Evolutionary conservation across 2,329 filamentous ascomycete genomes (phyloP), one percentile per base, ranked within the genome.

Genomic region (Achaetomium macrosporum): DNA sequence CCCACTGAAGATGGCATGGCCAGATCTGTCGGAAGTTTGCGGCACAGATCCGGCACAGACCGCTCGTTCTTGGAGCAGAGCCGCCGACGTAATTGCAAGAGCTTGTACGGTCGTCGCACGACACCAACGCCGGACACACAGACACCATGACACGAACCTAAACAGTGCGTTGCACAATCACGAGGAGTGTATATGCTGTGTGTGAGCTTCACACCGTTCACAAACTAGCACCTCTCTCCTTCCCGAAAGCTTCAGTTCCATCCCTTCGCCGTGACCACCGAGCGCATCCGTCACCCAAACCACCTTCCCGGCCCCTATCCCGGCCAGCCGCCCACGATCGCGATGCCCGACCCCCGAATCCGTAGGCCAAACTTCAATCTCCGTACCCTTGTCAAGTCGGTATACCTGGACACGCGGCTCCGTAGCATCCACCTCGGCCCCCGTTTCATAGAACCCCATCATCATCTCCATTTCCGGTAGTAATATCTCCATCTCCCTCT

Each of bases 281-380:
- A n/a, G n/a, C n/a, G n/a, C n/a, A n/a, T n/a, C n/a, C n/a, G n/a
- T n/a, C n/a, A n/a, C n/a, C n/a, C n/a, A n/a, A n/a, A n/a, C n/a
- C n/a, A n/a, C n/a, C n/a, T n/a, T n/a, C n/a, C n/a, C n/a, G n/a
- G n/a, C n/a, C n/a, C n/a, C n/a, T n/a, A n/a, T n/a, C n/a, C n/a
- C n/a, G n/a, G n/a, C n/a, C n/a, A n/a, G n/a, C n/a, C n/a, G n/a
- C 25, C 85, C 85, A 1, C 65, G 63, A 62, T 88, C 84, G 58
- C 74, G 77, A 63, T 83, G 73, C n/a, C 65, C 73, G 48, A 69
- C 74, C 6, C 84, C 84, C 42, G 78, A 77, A 64, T 88, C 84
- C 2, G 75, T 78, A 5, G 84, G 85, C 72, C 76, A 82, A 25
- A 87, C 67, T 63, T 75, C 70, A 3, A 89, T 79, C 42, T 65